These are phyloP conservation scores for Pholiota microspora DNA, from an alignment of 768 basidiomycete species.

Conservation along the genomic window DNA sequence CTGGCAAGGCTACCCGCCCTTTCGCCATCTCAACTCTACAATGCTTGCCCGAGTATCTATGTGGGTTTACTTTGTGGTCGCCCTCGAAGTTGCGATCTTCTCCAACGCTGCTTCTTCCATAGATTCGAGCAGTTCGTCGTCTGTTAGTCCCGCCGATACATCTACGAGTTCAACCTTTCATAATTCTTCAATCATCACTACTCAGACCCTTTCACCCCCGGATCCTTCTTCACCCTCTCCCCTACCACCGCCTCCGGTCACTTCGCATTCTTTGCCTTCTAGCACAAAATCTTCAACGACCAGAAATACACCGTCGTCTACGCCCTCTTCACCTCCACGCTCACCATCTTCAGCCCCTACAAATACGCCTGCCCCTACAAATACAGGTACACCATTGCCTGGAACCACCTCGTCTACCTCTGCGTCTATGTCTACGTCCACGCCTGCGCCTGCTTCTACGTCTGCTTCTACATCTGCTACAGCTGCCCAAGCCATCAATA, in stretches of 20 bases:
- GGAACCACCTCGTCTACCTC: no score
- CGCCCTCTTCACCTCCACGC: no score
- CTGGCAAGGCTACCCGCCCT: slow-evolving; percentile 1
- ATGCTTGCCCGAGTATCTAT: slow-evolving; percentile 26
- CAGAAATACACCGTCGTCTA: no score
- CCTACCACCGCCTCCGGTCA: not conserved
- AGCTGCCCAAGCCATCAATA: no score
- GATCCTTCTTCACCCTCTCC: not conserved
- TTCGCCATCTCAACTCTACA: slow-evolving; percentile 15
- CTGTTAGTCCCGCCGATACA: not conserved
- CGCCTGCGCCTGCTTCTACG: no score
- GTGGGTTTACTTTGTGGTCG: slow-evolving; percentile 12
- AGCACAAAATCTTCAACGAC: not conserved
- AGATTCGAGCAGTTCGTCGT: not conserved
- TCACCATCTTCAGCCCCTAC: not conserved
- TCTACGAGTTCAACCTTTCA: not conserved
- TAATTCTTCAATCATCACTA: not conserved
- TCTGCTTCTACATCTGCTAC: not conserved
- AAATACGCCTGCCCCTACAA: no score
- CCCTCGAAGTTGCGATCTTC: not conserved
- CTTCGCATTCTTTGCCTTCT: not conserved
- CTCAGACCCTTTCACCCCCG: not conserved
- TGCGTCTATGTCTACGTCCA: not conserved
- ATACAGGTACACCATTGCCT: not conserved
- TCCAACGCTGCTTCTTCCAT: not conserved